These are phyloP conservation scores for Drosera spatulata DNA, from an alignment of 179 eudicot species.

Conservation along the genomic window DNA sequence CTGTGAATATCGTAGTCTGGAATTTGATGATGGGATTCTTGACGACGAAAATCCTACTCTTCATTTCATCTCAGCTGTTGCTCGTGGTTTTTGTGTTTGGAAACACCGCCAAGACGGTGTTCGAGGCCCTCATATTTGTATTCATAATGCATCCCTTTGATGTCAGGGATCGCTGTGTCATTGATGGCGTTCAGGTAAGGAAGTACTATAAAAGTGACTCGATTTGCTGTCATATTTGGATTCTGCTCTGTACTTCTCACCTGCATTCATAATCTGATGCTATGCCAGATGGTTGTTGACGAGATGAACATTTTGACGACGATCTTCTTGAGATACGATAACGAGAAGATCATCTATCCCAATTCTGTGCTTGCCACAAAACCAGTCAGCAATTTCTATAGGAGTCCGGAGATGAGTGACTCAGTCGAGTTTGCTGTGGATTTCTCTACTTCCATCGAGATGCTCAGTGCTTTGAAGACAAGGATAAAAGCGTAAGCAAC, in stretches of 20 bases:
- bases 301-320: constrained; percentile 73
- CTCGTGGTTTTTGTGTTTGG: constrained; percentile 11
- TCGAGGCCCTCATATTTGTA: constrained; percentile 64
- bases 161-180: constrained; percentile 69
- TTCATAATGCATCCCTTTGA: constrained; percentile 13
- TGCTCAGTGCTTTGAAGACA: constrained; percentile 42
- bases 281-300: constrained; percentile 8
- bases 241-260: neutral
- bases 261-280: constrained; percentile 12
- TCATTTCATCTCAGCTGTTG: constrained; percentile 46
- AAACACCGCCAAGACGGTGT: constrained; percentile 63
- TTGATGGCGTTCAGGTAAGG: constrained; percentile 64
- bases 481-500: constrained; percentile 35
- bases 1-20: constrained; percentile 33
- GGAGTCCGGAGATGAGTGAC: constrained; percentile 76
- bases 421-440: constrained; percentile 34
- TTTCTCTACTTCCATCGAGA: constrained; percentile 42
- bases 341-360: constrained; percentile 63
- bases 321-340: constrained; percentile 59
- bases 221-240: neutral
- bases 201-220: no score
- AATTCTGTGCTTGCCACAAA: constrained; percentile 43
- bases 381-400: constrained; percentile 61
- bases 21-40: constrained; percentile 50
- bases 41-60: constrained; percentile 38